Evolutionary conservation across 768 basidiomycete species (phyloP), one percentile per base, ranked within the genome.

Genomic region (Lactifluus hygrophoroides): DNA sequence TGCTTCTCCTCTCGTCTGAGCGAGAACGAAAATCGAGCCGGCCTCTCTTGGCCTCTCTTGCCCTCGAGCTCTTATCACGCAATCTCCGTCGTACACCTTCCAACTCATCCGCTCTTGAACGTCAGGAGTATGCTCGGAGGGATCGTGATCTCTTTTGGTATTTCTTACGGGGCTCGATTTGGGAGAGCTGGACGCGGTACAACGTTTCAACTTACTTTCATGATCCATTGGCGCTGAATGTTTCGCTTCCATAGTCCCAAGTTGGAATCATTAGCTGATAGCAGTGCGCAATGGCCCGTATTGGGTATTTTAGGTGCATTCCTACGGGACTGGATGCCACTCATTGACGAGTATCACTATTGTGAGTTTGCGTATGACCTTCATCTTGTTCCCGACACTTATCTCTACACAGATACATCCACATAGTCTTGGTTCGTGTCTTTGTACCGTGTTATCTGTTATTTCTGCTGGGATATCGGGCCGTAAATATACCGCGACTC

Each of bases 301-400:
- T 66, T 93, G 27, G 81, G 84, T n/a, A 68, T 90, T 48, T 70
- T 90, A 40, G 77, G 88, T 63, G 80, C 83, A 25, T 72, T 93
- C 57, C 69, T 90, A 57, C 84, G 82, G 62, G 90, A 91, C 66
- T 93, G 91, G 90, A 82, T 93, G 62, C 91, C 90, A 19, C 73
- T 93, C 68, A 88, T 93, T 60, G 83, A 93, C 69, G 88, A 89
- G 67, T 93, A 93, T 73, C 85, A 93, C 74, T 93, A 93, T 77
- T 93, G 90, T 90, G 67, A 60, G 90, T 77, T 37, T 25, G n/a
- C 37, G 21, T 16, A 27, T 35, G 34, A 10, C 43, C 21, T 11
- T 28, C 28, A 37, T 2, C 11, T 32, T 17, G 9, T 23, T 10
- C 16, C 30, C 16, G 30, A 25, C 19, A 42, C 34, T 34, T 49